Evolutionary conservation across 208 protist genomes (phyloP), one percentile per base, ranked within the genome.

Genomic region (Porcisia hertigi): DNA sequence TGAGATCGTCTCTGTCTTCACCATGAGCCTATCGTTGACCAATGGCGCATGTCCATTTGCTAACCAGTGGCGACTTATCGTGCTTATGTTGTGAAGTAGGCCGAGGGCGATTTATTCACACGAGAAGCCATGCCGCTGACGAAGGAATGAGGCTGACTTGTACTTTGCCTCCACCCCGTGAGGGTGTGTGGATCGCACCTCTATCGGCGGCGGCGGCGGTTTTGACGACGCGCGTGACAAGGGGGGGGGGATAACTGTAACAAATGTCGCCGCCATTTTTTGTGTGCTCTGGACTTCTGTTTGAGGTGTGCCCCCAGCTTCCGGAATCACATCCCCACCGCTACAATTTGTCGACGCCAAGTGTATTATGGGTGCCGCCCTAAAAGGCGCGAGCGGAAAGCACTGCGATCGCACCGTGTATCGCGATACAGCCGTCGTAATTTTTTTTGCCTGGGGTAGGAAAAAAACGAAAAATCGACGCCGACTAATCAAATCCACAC

Each of bases 1-100:
- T 79, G 73, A 86, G 85, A 76, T 62, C 83, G 54, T 74, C 85
- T 2, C 85, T 74, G 23, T 89, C 79, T 30, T 80, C 82, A 71
- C 63, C 80, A 76, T 60, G 59, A 77, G 18, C 69, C 52, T 30
- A 23, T n/a, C 20, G 41, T 45, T 53, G 73, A 25, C 11, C 47
- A 77, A n/a, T 58, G 57, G 23, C 39, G 59, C 12, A 75, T 71
- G 49, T 45, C 30, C 1, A 73, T 89, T 45, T 45, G 43, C 55
- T 84, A 89, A 70, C 65, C 39, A 1, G 63, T 84, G 6, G 55
- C 47, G 14, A 67, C 75, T 18, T 62, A 79, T 16, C 57, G 77
- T 8, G 58, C 71, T 7, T 69, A 47, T 39, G 41, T 23, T 34
- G 25, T 45, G 12, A 55, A 25, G 34, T 2, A 30, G 34, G n/a